phyloP scores from a whole-genome alignment of 1,139 yeast genomes.

The Candida tunisiensis region DNA sequence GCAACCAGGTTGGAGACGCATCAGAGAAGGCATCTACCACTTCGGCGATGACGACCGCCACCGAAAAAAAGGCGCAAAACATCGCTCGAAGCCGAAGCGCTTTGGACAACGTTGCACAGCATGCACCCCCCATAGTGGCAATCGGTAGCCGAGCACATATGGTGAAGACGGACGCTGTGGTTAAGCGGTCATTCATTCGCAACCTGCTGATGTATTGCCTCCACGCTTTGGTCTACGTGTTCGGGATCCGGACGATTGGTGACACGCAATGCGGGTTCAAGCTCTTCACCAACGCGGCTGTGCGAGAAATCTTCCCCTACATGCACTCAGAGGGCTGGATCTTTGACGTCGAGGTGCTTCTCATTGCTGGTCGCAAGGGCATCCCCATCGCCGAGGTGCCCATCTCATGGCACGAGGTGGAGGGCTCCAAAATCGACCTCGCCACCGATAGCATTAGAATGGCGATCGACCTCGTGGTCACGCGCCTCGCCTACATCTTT shows the following conservation, averaged over 20 bases:
- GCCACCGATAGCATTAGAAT: constrained; percentile 81
- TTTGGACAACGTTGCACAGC: too few relatives aligned
- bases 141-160: constrained; percentile 94
- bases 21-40: too few relatives aligned
- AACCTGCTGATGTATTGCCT: constrained; percentile 88
- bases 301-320: constrained; percentile 55
- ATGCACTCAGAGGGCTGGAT: constrained; percentile 99
- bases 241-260: constrained; percentile 72
- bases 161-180: constrained; percentile 94
- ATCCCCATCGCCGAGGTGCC: constrained; percentile 63
- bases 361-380: constrained; percentile 56
- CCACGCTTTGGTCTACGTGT: constrained; percentile 68
- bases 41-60: constrained; percentile 1
- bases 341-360: constrained; percentile 82
- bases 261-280: constrained; percentile 98
- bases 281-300: constrained; percentile 60
- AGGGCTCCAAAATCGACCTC: constrained; percentile 82
- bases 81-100: too few relatives aligned
- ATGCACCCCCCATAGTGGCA: constrained; percentile 56
- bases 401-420: constrained; percentile 94
- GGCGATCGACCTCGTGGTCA: constrained; percentile 93
- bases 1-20: background rate
- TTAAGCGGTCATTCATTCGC: constrained; percentile 72
- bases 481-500: constrained; percentile 70
- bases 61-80: too few relatives aligned